Conservation (phyloP, 768 basidiomycete species). For the Vararia minispora region DNA sequence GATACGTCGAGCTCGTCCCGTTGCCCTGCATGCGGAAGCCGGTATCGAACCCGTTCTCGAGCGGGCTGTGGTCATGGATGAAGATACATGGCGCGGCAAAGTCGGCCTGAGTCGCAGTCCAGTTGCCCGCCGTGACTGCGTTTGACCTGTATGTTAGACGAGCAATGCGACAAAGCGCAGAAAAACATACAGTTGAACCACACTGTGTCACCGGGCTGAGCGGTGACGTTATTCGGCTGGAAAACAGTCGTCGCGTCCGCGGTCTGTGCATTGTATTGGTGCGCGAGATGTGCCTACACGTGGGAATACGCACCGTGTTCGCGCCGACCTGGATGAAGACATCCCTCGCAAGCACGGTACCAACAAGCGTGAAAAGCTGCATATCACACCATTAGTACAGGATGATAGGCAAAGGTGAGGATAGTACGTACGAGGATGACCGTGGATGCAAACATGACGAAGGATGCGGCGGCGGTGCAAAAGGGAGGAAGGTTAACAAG, state of each 20-base stretch:
- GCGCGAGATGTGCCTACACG: too few species aligned
- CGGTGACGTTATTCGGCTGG: slow-evolving; percentile 31
- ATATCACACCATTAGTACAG: neutral
- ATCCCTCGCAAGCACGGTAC: slow-evolving; percentile 5
- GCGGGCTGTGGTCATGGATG: slow-evolving; percentile 32
- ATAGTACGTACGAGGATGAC: slow-evolving; percentile 4
- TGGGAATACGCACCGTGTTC: too few species aligned
- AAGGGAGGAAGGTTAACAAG: too few species aligned
- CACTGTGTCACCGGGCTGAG: slow-evolving; percentile 36
- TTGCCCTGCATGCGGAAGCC: slow-evolving; percentile 38
- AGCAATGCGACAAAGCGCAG: neutral
- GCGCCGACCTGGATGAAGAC: slow-evolving; percentile 11
- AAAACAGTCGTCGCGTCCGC: slow-evolving; percentile 34
- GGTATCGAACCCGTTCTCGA: slow-evolving; percentile 51
- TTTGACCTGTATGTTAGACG: slow-evolving; percentile 38
- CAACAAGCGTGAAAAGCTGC: slow-evolving; percentile 9
- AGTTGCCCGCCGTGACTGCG: slow-evolving; percentile 26
- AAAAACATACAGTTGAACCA: slow-evolving; percentile 41
- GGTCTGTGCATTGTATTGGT: too few species aligned
- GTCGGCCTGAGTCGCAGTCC: slow-evolving; percentile 38
- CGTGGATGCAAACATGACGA: neutral
- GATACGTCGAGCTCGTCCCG: slow-evolving; percentile 31
- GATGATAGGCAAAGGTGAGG: neutral
- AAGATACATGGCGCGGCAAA: slow-evolving; percentile 44
- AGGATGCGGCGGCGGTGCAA: too few species aligned